A percentile compares a stretch with the other conserved stretches of the same genome.
These are phyloP conservation scores for Candida glaebosa DNA, from an alignment of 805 yeast genomes.

Conservation along the genomic window DNA sequence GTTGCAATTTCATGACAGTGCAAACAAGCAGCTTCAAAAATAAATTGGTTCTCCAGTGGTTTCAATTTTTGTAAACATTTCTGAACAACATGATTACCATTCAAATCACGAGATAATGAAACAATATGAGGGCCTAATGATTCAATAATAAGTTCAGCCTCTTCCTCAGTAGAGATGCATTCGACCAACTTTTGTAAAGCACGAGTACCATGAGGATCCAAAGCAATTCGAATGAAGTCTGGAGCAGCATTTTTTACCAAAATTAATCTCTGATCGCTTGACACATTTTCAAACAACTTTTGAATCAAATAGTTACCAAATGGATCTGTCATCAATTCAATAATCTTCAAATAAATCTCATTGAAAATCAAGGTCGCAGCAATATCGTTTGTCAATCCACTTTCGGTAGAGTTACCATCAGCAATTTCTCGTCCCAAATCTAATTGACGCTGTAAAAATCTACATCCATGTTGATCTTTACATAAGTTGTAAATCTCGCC, in stretches of 20 bases:
- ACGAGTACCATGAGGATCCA: slow-evolving; percentile 94
- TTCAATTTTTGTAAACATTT: slow-evolving; percentile 76
- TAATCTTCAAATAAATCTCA: slow-evolving; percentile 73
- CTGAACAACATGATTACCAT: slow-evolving; percentile 96
- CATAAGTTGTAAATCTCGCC: slow-evolving; percentile 79
- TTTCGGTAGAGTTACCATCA: slow-evolving; percentile 6
- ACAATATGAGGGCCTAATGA: slow-evolving; percentile 72
- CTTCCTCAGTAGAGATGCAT: slow-evolving; percentile 68
- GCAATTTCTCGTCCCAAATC: slow-evolving; percentile 50
- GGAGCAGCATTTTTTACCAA: slow-evolving; percentile 71
- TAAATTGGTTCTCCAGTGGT: slow-evolving; percentile 74
- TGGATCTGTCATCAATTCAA: slow-evolving; percentile 90
- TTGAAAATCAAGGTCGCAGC: slow-evolving; percentile 75
- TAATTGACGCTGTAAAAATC: slow-evolving; percentile 84
- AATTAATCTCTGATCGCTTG: slow-evolving; percentile 62
- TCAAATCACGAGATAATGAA: slow-evolving; percentile 76
- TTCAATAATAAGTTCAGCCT: slow-evolving; percentile 58
- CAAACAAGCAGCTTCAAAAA: slow-evolving; percentile 77
- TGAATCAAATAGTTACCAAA: slow-evolving; percentile 97
- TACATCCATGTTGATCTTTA: slow-evolving; percentile 95
- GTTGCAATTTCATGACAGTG: slow-evolving; percentile 82
- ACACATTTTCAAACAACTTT: slow-evolving; percentile 77
- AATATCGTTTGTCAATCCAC: slow-evolving; percentile 24
- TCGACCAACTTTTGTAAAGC: slow-evolving; percentile 92
- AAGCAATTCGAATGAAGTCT: slow-evolving; percentile 73